phyloP scores from a whole-genome alignment of 129 eudicot genomes.

The Ambrosia artemisiifolia region DNA sequence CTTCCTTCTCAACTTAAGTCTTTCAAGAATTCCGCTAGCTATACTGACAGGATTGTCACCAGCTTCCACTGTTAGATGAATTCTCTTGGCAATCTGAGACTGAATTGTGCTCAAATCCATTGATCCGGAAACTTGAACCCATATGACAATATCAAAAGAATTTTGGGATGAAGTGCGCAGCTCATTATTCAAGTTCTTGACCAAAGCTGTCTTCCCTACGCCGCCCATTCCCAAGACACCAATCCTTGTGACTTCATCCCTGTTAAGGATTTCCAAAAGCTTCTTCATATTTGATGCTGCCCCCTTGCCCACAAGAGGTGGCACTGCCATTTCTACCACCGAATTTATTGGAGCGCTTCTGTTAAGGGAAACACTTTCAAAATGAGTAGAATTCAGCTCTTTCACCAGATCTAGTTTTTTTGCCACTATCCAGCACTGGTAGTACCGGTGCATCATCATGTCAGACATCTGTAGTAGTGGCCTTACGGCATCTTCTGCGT shows the following conservation, averaged over 20 bases:
- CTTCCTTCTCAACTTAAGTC: too few species aligned
- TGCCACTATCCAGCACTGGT: slow-evolving; percentile 9
- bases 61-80: background rate
- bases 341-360: slow-evolving; percentile 17
- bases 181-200: slow-evolving; percentile 27
- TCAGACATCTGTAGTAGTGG: slow-evolving; percentile 1
- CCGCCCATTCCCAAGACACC: slow-evolving; percentile 36
- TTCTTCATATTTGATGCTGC: slow-evolving; percentile 4
- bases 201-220: slow-evolving; percentile 29
- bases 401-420: slow-evolving; percentile 9
- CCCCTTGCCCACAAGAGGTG: slow-evolving; percentile 9
- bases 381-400: slow-evolving; percentile 5
- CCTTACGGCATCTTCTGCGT: slow-evolving; percentile 6
- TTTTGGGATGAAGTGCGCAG: background rate
- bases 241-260: background rate
- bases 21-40: too few species aligned
- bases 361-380: too few species aligned
- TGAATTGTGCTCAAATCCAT: slow-evolving; percentile 14
- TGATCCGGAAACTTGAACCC: slow-evolving; percentile 29
- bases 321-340: slow-evolving; percentile 17
- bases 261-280: slow-evolving; percentile 9
- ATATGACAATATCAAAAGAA: slow-evolving; percentile 21
- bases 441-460: background rate
- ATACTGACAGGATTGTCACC: too few species aligned
- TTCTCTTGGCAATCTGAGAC: slow-evolving; percentile 25